Conservation (phyloP, 225 moss, liverwort and hornwort genomes). For the Polytrichum commune region DNA sequence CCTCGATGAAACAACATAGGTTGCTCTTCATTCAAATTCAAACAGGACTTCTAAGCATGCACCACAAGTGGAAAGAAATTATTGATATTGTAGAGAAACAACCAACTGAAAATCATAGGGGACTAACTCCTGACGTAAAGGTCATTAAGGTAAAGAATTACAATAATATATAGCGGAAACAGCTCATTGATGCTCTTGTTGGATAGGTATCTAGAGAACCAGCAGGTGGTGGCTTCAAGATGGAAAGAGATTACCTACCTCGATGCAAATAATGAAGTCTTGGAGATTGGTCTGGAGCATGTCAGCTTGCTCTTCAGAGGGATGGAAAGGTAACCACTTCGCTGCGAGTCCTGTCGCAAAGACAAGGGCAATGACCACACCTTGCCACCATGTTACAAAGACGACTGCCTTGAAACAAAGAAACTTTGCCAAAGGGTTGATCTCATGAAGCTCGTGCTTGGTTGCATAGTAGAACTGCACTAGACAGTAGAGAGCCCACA, state of each 20-base stretch:
- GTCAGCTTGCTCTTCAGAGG: constrained; percentile 17
- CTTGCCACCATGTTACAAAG: constrained; percentile 99
- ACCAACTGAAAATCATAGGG: too few species aligned
- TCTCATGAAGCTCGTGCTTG: constrained; percentile 75
- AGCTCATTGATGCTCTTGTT: too few species aligned
- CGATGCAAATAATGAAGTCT: constrained; percentile 77
- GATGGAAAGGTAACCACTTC: constrained; percentile 40
- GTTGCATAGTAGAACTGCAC: constrained; percentile 90
- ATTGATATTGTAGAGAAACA: too few species aligned
- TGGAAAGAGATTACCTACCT: constrained; percentile 32
- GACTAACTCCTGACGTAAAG: too few species aligned
- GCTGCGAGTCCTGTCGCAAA: constrained; percentile 55
- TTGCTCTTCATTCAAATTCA: too few species aligned
- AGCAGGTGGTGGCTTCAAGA: too few species aligned
- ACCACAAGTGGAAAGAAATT: too few species aligned
- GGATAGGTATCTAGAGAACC: too few species aligned
- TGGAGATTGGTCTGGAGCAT: constrained; percentile 74
- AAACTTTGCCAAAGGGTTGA: constrained; percentile 91
- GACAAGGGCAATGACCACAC: constrained; percentile 76
- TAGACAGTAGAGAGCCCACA: constrained; percentile 97
- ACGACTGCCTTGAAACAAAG: constrained; percentile 96
- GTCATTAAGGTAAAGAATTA: too few species aligned
- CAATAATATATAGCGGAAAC: too few species aligned
- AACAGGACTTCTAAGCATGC: too few species aligned
- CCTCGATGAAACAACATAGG: too few species aligned